A percentile compares a stretch with the other conserved stretches of the same genome.
Evolutionary conservation across 495 filamentous ascomycete species (phyloP).

Genomic region (Aspergillus indologenus): DNA sequence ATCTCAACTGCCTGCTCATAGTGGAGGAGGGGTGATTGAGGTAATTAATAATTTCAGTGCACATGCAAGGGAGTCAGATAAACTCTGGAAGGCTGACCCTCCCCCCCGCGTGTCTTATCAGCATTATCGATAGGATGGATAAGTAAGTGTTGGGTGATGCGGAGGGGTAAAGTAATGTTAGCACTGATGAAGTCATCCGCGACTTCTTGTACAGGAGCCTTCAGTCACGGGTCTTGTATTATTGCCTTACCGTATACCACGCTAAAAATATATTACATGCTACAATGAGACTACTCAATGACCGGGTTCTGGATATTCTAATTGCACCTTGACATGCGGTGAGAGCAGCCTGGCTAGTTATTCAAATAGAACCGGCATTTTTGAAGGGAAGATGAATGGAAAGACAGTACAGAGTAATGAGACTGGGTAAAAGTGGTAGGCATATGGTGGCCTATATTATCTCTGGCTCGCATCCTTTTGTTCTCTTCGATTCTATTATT

Average conservation of each 20-base stretch:
- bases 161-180: no score
- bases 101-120: constrained; percentile 20
- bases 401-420: not conserved
- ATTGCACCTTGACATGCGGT: not conserved
- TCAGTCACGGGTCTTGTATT: not conserved
- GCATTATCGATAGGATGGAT: constrained; percentile 14
- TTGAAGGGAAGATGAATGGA: no score
- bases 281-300: not conserved
- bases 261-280: not conserved
- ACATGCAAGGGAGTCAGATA: constrained; percentile 22
- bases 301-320: not conserved
- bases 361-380: no score
- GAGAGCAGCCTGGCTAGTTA: not conserved
- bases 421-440: no score
- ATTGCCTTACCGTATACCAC: not conserved
- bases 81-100: not conserved
- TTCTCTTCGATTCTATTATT: no score
- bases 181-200: not conserved
- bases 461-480: no score
- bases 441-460: no score
- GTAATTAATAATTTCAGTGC: constrained; percentile 18
- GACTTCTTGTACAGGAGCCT: not conserved
- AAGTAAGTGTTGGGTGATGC: not conserved
- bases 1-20: not conserved
- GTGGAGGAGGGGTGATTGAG: constrained; percentile 6